phyloP scores from a whole-genome alignment of 495 filamentous ascomycete genomes.

The Thermothielavioides terrestris region DNA sequence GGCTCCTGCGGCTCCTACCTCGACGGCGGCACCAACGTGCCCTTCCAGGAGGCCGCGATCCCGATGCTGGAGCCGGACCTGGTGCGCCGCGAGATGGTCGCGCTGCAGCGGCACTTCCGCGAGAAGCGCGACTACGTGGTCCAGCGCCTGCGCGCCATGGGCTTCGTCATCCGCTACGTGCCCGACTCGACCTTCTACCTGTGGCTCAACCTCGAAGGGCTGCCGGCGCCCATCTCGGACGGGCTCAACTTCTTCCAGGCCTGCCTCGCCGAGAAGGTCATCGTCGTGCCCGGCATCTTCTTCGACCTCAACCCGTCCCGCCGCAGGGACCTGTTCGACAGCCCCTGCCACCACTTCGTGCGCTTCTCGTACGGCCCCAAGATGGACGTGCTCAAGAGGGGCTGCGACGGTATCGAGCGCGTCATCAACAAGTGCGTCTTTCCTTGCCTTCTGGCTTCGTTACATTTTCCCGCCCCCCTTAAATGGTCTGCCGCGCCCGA shows the following conservation, averaged over 20 bases:
- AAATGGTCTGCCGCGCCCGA: too few species aligned
- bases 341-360: slow-evolving; percentile 92
- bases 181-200: slow-evolving; percentile 94
- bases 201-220: slow-evolving; percentile 45
- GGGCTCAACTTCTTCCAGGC: slow-evolving; percentile 95
- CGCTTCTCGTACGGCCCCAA: slow-evolving; percentile 83
- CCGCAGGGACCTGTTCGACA: slow-evolving; percentile 85
- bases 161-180: slow-evolving; percentile 68
- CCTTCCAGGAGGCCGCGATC: slow-evolving; percentile 91
- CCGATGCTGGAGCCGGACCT: slow-evolving; percentile 79
- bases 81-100: slow-evolving; percentile 80
- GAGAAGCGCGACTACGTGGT: slow-evolving; percentile 88
- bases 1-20: slow-evolving; percentile 89
- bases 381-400: slow-evolving; percentile 78
- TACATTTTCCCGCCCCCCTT: too few species aligned
- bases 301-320: slow-evolving; percentile 88
- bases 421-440: slow-evolving; percentile 55
- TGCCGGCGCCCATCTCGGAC: slow-evolving; percentile 73
- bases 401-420: slow-evolving; percentile 82
- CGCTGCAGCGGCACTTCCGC: slow-evolving; percentile 78
- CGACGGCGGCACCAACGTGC: slow-evolving; percentile 90
- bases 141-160: slow-evolving; percentile 65
- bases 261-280: slow-evolving; percentile 83
- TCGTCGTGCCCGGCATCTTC: slow-evolving; percentile 91
- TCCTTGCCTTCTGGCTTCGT: not conserved